A percentile compares a stretch with the other conserved stretches of the same genome.
These are phyloP conservation scores for Colletotrichum sp. DNA, from an alignment of 2,329 filamentous ascomycete genomes.

Conservation along the genomic window DNA sequence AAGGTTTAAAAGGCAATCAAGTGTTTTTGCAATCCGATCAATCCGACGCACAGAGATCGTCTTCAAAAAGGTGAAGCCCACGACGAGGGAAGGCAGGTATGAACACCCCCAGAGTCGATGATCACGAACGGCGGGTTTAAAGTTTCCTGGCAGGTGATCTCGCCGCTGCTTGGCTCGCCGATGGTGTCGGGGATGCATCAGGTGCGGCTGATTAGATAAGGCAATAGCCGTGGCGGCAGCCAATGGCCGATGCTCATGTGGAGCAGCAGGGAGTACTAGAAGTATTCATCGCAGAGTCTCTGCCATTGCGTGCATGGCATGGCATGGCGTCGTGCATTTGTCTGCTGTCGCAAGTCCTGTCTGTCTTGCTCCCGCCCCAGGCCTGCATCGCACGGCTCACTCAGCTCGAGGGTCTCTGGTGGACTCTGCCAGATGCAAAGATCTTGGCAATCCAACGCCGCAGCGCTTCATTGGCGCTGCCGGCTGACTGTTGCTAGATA, in stretches of 20 bases:
- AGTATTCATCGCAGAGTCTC: background rate
- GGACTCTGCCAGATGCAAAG: background rate
- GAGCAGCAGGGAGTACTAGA: background rate
- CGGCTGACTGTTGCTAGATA: background rate
- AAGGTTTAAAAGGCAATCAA: background rate
- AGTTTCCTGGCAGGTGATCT: slow-evolving; percentile 9
- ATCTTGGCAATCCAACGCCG: background rate
- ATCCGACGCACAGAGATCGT: background rate
- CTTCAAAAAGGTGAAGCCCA: background rate
- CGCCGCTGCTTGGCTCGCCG: slow-evolving; percentile 1
- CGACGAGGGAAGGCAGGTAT: background rate
- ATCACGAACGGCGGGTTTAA: background rate
- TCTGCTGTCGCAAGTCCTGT: background rate
- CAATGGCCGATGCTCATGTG: background rate
- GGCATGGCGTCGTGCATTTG: background rate
- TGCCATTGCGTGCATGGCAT: background rate
- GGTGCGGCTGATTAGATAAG: slow-evolving; percentile 15
- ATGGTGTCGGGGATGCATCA: background rate
- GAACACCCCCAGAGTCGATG: background rate
- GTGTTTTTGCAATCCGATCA: background rate
- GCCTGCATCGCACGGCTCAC: background rate
- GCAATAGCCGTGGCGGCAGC: background rate
- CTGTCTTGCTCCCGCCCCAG: background rate
- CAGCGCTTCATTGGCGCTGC: background rate
- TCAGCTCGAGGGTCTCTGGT: background rate